Base-by-base conservation (phyloP, 371 early-diverging fungal genomes). In the Polyrhizophydium stewartii region DNA sequence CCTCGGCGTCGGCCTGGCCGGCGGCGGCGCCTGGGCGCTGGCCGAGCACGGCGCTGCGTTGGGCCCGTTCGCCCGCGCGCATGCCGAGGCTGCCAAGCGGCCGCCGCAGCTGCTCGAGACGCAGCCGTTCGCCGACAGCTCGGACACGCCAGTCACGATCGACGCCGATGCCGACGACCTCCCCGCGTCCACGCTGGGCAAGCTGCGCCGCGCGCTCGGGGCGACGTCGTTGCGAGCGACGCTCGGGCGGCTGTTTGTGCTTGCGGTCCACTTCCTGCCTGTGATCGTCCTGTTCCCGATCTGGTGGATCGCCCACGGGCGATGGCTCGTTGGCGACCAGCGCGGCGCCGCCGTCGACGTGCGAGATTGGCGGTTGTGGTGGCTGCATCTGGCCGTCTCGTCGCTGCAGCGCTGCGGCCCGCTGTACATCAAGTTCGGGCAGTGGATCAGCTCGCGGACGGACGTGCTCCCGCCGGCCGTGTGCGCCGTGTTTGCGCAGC, bases 401-500 rank as follows among this genome's bases (percentile, higher is more conserved):
- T 2, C 43, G 5, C 43, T 43, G 21, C 21, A 43, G 43, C 43
- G 43, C 13, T 13, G 21, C 19, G 43, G 43, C 13, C 43, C 43
- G 12, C 5, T 43, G 43, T 43, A 21, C n/a, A n/a, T 43, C 21
- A 43, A 90, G 88, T 73, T 99, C 10, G 90, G 92, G 1, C 99
- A 99, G 81, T 99, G 96, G 94, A 92, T 95, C 7, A 90, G 93
- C 21, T 92, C 96, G 21, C 79, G 98, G 41, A 82, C 89, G 13
- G 99, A 99, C 69, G 74, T 97, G 9, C 92, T 99, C 53, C 91
- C 92, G 1, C 69, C 73, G 3, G 84, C 88, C 52, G 74, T 96
- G 16, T 93, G 96, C 64, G 38, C 56, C 6, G 84, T 83, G 43
- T 80, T 99, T 7, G 83, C 88, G 16, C 83, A 83, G 41, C 83